Conservation (phyloP, 179 eudicot genomes). For the Beta lomatogona region DNA sequence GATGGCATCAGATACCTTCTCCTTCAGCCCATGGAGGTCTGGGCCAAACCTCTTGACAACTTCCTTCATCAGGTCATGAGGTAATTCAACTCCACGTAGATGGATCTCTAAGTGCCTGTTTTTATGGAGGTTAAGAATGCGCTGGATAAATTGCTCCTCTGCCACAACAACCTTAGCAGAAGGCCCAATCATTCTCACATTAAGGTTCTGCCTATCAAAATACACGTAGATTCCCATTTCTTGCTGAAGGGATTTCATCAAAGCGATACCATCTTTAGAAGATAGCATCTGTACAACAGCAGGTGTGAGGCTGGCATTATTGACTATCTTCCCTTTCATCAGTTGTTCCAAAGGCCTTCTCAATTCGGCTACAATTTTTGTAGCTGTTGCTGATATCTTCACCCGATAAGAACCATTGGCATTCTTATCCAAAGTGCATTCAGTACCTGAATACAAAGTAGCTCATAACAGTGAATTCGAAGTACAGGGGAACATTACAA, state of each 20-base stretch:
- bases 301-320: slow-evolving; percentile 64
- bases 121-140: slow-evolving; percentile 59
- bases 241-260: slow-evolving; percentile 59
- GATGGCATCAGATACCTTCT: slow-evolving; percentile 61
- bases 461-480: slow-evolving; percentile 15
- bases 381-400: slow-evolving; percentile 77
- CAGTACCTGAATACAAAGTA: slow-evolving; percentile 53
- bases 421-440: slow-evolving; percentile 51
- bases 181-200: slow-evolving; percentile 63
- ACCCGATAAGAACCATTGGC: slow-evolving; percentile 70
- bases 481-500: background rate
- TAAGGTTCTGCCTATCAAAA: slow-evolving; percentile 55
- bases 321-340: slow-evolving; percentile 65
- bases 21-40: slow-evolving; percentile 66
- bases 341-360: slow-evolving; percentile 75
- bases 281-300: slow-evolving; percentile 56
- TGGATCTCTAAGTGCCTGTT: slow-evolving; percentile 67
- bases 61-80: slow-evolving; percentile 78
- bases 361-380: slow-evolving; percentile 76
- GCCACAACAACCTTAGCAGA: slow-evolving; percentile 48
- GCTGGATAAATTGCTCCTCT: slow-evolving; percentile 51
- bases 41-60: slow-evolving; percentile 85
- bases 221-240: slow-evolving; percentile 64
- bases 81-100: slow-evolving; percentile 63
- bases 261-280: slow-evolving; percentile 59